phyloP scores from a whole-genome alignment of 140 eudicot genomes.

The Flaveria floridana region DNA sequence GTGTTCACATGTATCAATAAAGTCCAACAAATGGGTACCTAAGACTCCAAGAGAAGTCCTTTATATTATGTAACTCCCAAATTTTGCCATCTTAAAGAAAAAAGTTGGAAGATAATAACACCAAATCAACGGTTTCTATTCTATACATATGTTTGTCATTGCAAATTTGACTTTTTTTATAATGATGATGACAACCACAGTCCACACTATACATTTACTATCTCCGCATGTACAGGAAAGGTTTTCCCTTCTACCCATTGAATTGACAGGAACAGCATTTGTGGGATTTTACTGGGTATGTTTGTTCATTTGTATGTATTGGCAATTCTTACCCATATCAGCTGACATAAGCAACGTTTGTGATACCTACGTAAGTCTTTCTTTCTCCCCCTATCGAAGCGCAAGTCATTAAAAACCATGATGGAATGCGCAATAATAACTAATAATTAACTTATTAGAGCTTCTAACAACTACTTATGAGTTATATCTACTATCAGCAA shows the following conservation, averaged over 20 bases:
- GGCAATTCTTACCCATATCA: not conserved
- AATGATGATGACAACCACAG: constrained; percentile 3
- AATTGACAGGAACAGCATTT: no score
- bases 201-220: constrained; percentile 5
- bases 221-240: not conserved
- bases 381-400: not conserved
- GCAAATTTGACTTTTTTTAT: not conserved
- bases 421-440: not conserved
- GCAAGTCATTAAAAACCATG: constrained; percentile 7
- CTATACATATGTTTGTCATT: not conserved
- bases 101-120: not conserved
- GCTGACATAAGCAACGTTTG: not conserved
- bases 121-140: not conserved
- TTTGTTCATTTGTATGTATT: not conserved
- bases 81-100: constrained; percentile 7
- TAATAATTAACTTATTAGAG: not conserved
- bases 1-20: not conserved
- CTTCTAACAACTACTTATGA: constrained; percentile 13
- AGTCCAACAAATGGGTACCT: not conserved
- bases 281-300: no score
- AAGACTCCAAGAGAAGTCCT: constrained; percentile 14
- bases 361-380: not conserved
- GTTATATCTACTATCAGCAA: constrained; percentile 5
- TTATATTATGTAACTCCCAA: not conserved
- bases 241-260: no score